Base-by-base conservation (phyloP, 2,329 filamentous ascomycete species). In the Exophiala sideris region DNA sequence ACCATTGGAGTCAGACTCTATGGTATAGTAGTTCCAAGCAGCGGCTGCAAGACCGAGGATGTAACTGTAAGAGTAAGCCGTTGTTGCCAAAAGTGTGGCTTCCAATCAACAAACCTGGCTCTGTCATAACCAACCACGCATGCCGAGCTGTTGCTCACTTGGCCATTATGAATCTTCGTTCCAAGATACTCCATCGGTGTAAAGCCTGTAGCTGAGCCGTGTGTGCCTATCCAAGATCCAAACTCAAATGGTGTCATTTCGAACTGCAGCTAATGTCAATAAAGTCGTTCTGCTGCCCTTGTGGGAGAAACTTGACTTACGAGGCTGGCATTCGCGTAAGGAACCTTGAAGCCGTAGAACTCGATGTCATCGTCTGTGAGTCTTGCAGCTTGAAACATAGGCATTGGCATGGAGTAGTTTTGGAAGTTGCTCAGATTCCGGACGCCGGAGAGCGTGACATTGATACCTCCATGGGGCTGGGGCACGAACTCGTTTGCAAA, bases 221-320 rank as follows among this genome's bases (percentile, higher is more conserved):
- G 44, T 12, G 33, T 80, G 0, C 72, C 71, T 65, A 87, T 84
- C 56, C 56, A 58, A 21, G 47, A 29, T 11, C 56, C 56, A 24
- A 58, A 55, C 32, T 58, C 56, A 38, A 58, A 58, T 8, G 56
- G 56, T 8, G 36, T 58, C 42, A 53, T 46, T 41, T 57, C 54
- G 33, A 80, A 87, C 2, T 67, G 24, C 24, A 4, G 7, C 5
- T 5, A 5, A 3, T 29, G 24, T 29, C 7, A 29, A 29, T 29
- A 29, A 2, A 8, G 24, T 29, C 3, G 5, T 5, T 8, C 24
- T 29, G 5, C 24, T 29, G 24, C 7, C 5, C 24, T 29, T 2
- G 24, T 5, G 5, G 12, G 3, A 35, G 8, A 40, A 2, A 14
- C 7, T 24, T 16, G 20, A 39, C 46, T 5, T 50, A 52, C 50